phyloP scores from a whole-genome alignment of 2,329 filamentous ascomycete genomes.

The Aspergillus candidus region DNA sequence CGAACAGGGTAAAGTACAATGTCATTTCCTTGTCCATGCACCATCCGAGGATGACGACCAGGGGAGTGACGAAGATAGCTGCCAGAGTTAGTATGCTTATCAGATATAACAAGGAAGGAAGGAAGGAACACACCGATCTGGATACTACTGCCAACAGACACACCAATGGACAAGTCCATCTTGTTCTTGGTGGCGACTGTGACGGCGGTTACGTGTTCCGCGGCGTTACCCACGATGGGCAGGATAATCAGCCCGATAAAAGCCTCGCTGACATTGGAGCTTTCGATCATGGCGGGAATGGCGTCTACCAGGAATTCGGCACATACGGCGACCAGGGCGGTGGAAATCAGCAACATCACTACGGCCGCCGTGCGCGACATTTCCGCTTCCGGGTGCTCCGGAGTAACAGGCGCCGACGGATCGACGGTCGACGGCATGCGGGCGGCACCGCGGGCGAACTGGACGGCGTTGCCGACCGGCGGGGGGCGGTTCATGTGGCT shows the following conservation, averaged over 20 bases:
- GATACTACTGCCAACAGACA: slow-evolving; percentile 73
- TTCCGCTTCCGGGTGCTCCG: slow-evolving; percentile 16
- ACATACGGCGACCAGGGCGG: slow-evolving; percentile 54
- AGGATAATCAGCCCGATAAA: slow-evolving; percentile 76
- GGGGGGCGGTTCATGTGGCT: slow-evolving; percentile 20
- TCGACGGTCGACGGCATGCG: slow-evolving; percentile 19
- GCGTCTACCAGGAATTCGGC: slow-evolving; percentile 69
- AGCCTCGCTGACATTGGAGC: slow-evolving; percentile 59
- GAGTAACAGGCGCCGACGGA: slow-evolving; percentile 3
- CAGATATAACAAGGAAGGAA: neutral
- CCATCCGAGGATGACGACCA: slow-evolving; percentile 74
- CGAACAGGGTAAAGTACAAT: slow-evolving; percentile 56
- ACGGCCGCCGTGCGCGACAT: slow-evolving; percentile 55
- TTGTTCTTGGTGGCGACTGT: slow-evolving; percentile 78
- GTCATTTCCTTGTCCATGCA: slow-evolving; percentile 66
- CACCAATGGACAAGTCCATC: slow-evolving; percentile 76
- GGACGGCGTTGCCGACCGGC: slow-evolving; percentile 28
- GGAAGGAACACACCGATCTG: slow-evolving; percentile 59
- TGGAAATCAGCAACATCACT: slow-evolving; percentile 50
- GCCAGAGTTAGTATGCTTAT: slow-evolving; percentile 4
- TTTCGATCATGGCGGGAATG: slow-evolving; percentile 61
- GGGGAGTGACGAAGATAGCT: slow-evolving; percentile 69
- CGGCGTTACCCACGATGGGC: slow-evolving; percentile 77
- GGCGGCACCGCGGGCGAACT: slow-evolving; percentile 29
- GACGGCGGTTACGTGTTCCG: slow-evolving; percentile 74